phyloP scores from a whole-genome alignment of 2,329 filamentous ascomycete species.

The Coniochaeta hoffmannii region DNA sequence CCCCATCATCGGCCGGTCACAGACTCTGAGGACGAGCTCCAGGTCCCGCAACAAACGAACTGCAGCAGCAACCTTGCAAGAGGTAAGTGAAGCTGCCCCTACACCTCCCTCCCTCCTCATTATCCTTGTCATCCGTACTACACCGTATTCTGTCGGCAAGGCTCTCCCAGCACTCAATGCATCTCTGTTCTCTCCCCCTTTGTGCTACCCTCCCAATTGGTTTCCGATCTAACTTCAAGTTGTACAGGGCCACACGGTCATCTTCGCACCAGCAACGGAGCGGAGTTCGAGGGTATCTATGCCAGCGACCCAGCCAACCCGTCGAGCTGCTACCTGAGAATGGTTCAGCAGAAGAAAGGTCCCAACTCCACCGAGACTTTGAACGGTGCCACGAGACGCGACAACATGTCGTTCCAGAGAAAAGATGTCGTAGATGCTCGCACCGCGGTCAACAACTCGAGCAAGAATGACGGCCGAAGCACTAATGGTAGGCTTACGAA shows the following conservation, averaged over 20 bases:
- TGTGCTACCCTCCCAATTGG: background rate
- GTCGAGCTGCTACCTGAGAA: constrained; percentile 20
- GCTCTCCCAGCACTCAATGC: background rate
- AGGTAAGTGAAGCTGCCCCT: constrained; percentile 17
- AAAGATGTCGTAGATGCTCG: constrained; percentile 23
- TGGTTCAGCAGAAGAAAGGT: constrained; percentile 26
- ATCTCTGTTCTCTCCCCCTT: background rate
- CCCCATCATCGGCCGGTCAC: constrained; percentile 20
- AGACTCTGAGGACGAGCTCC: constrained; percentile 14
- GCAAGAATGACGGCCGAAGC: constrained; percentile 27
- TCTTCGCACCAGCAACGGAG: constrained; percentile 18
- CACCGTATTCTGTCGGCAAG: constrained; percentile 1
- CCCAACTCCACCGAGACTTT: constrained; percentile 18
- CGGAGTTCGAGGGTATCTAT: constrained; percentile 24
- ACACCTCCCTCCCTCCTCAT: background rate
- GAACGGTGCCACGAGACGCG: constrained; percentile 21
- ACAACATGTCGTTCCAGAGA: constrained; percentile 24
- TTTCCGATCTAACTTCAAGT: constrained; percentile 3
- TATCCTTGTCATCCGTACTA: background rate
- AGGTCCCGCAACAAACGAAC: constrained; percentile 17
- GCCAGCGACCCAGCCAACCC: constrained; percentile 16
- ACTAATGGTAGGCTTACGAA: constrained; percentile 29
- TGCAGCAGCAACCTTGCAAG: constrained; percentile 19
- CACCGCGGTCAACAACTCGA: constrained; percentile 15
- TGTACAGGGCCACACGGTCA: constrained; percentile 22